These are phyloP conservation scores for Aschersonia sp. DNA, from an alignment of 2,329 filamentous ascomycete species.

Conservation along the genomic window DNA sequence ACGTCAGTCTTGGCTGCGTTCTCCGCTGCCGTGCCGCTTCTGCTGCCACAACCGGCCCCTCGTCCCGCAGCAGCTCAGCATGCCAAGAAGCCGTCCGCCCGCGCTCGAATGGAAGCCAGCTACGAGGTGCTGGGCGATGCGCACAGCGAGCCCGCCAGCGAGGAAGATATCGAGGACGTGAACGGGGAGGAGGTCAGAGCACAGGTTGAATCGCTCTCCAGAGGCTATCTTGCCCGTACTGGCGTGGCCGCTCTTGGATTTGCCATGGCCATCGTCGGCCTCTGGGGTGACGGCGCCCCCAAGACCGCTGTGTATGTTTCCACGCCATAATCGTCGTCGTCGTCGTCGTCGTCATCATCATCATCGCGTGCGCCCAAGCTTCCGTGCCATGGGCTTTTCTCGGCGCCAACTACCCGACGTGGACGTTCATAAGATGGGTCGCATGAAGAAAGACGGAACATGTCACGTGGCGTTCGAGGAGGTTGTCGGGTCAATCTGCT, in stretches of 20 bases:
- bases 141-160: constrained; percentile 32
- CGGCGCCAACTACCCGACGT: too few species aligned
- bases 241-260: constrained; percentile 41
- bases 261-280: constrained; percentile 45
- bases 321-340: background rate
- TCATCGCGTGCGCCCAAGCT: too few species aligned
- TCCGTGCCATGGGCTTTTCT: too few species aligned
- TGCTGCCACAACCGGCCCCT: constrained; percentile 24
- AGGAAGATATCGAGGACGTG: constrained; percentile 35
- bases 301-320: constrained; percentile 18
- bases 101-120: constrained; percentile 49
- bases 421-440: too few species aligned
- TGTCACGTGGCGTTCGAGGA: background rate
- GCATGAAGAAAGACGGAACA: background rate
- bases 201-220: constrained; percentile 39
- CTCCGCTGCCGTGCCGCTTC: constrained; percentile 37
- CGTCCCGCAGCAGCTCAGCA: constrained; percentile 12
- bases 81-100: constrained; percentile 14
- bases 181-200: constrained; percentile 49
- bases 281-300: constrained; percentile 47
- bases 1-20: constrained; percentile 55
- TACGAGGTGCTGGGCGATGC: constrained; percentile 52
- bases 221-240: constrained; percentile 38
- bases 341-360: background rate
- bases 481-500: background rate